Conservation (phyloP, 2,329 filamentous ascomycete species). For the Arthrobotrys iridis region DNA sequence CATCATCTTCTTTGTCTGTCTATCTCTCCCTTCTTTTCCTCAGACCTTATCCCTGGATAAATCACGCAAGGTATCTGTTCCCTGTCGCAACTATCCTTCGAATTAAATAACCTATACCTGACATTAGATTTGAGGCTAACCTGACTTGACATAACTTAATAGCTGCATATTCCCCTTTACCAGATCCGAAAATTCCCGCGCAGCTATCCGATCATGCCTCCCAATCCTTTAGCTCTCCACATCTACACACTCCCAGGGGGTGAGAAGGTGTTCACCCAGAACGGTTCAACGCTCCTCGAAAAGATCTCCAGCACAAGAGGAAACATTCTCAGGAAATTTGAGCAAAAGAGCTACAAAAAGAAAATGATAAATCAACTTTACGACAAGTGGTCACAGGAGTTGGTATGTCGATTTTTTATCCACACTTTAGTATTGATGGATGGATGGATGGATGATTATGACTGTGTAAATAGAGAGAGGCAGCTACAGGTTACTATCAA, state of each 20-base stretch:
- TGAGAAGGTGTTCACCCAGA: neutral
- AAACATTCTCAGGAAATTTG: neutral
- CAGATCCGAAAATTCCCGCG: neutral
- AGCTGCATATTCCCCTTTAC: neutral
- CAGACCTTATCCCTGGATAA: neutral
- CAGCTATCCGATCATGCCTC: neutral
- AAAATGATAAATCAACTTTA: neutral
- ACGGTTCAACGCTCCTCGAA: neutral
- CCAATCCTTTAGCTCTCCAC: neutral
- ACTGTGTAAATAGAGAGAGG: neutral
- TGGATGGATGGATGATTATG: neutral
- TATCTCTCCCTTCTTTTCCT: neutral
- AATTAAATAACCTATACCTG: too few relatives aligned
- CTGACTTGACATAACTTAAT: too few relatives aligned
- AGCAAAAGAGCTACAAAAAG: neutral
- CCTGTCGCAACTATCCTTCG: too few relatives aligned
- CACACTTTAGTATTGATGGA: neutral
- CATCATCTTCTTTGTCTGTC: too few relatives aligned
- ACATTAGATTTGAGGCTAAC: too few relatives aligned
- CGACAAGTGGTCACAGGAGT: neutral
- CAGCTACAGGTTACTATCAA: neutral
- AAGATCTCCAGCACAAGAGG: neutral
- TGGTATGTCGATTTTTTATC: constrained; percentile 6
- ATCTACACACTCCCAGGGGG: neutral
- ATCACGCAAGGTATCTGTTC: neutral